Evolutionary conservation across 2,329 filamentous ascomycete species (phyloP), one percentile per base, ranked within the genome.

Genomic region (Colletotrichum cordylinicola): DNA sequence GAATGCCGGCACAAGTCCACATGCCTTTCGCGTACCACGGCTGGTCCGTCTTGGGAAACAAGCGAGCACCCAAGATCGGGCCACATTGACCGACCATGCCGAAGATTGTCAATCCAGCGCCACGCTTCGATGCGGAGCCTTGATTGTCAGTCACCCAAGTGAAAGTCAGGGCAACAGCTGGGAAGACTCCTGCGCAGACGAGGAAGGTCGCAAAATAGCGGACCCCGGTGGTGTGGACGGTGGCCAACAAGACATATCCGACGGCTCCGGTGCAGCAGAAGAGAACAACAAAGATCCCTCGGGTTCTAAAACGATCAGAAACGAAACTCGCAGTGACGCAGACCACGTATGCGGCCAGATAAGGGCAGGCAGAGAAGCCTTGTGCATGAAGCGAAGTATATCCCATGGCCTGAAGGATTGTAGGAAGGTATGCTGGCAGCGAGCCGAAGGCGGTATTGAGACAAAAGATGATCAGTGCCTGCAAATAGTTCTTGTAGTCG

Each of bases 91-190:
- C 93, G 27, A 84, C 72, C 13, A 92, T 78, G 78, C 93, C 93
- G 69, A 94, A 83, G 39, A 94, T 83, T 3, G 91, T 89, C 66
- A 94, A 91, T 8, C 91, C 91, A 21, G 90, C 89, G 16, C 93
- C 93, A 18, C 92, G 87, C 73, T 92, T 90, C 1, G 91, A 92
- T 80, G 94, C 92, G 48, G 87, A 91, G 16, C 93, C 93, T 82
- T 94, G 92, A 81, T 94, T 94, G 81, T 94, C 92, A 39, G 93
- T 83, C 18, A 92, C 90, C 93, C 93, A 95, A 0, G 93, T 92
- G 18, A 95, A 86, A 27, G 94, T 92, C 78, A 94, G 92, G 2
- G 90, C 90, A 77, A 95, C 93, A 18, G 89, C 88, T 0, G 93
- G 91, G 80, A 95, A 95, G 82, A 87, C 84, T 31, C 86, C 86